phyloP scores from a whole-genome alignment of 179 eudicot species.

The Camellia oleifera region DNA sequence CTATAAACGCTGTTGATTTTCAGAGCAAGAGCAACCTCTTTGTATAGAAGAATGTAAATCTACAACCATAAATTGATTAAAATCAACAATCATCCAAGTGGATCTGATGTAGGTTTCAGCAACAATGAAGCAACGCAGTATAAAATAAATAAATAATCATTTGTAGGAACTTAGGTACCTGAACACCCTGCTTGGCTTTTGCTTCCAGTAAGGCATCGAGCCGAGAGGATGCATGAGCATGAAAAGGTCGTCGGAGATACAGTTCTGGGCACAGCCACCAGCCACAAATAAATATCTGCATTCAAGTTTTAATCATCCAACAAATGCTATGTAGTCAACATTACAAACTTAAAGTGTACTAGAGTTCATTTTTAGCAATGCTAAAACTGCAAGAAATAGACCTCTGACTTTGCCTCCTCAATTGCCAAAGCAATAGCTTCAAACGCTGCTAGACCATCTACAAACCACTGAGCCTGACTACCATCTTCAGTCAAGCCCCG shows the following conservation, averaged over 20 bases:
- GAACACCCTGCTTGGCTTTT: slow-evolving; percentile 95
- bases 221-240: slow-evolving; percentile 56
- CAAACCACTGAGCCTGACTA: slow-evolving; percentile 97
- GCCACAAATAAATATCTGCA: slow-evolving; percentile 95
- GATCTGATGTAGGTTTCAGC: background rate
- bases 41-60: slow-evolving; percentile 94
- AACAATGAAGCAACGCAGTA: slow-evolving; percentile 1
- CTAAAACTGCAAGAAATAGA: slow-evolving; percentile 26
- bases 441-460: slow-evolving; percentile 90
- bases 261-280: slow-evolving; percentile 99
- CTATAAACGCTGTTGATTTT: slow-evolving; percentile 93
- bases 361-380: background rate
- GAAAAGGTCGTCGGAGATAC: slow-evolving; percentile 82
- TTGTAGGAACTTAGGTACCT: slow-evolving; percentile 45
- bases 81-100: background rate
- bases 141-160: background rate
- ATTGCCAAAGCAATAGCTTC: slow-evolving; percentile 93
- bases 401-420: slow-evolving; percentile 95
- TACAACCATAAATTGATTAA: slow-evolving; percentile 34
- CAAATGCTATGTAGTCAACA: slow-evolving; percentile 6
- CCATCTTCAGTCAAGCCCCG: slow-evolving; percentile 89
- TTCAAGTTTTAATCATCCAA: slow-evolving; percentile 16
- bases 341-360: background rate
- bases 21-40: slow-evolving; percentile 90
- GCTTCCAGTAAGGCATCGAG: slow-evolving; percentile 88